phyloP scores from a whole-genome alignment of 129 eudicot genomes.

The Flaveria brownii region DNA sequence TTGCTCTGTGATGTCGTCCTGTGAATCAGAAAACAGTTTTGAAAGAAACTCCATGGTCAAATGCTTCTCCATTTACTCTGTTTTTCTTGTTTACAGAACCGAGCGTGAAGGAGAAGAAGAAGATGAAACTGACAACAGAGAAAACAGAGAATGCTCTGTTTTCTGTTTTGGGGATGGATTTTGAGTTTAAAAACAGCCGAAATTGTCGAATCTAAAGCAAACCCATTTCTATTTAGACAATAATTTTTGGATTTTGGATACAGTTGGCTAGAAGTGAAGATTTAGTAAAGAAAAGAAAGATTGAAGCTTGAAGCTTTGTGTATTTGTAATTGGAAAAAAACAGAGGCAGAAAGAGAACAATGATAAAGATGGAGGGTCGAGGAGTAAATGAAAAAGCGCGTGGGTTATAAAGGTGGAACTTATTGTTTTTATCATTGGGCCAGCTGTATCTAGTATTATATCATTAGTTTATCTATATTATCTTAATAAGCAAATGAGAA shows the following conservation, averaged over 20 bases:
- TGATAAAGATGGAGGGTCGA: neutral
- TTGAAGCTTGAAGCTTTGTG: neutral
- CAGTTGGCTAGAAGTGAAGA: neutral
- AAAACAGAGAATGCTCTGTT: neutral
- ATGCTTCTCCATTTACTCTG: constrained; percentile 6
- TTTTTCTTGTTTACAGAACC: neutral
- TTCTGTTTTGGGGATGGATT: neutral
- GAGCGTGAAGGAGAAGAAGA: neutral
- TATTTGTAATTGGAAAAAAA: too few species aligned
- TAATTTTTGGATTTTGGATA: neutral
- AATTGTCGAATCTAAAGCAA: neutral
- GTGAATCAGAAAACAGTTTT: constrained; percentile 35
- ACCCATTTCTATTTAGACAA: neutral
- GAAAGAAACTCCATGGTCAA: neutral
- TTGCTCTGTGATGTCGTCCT: neutral
- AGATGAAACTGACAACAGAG: neutral
- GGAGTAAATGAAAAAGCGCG: neutral
- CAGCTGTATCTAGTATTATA: neutral
- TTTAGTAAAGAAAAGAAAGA: neutral
- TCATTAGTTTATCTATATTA: too few species aligned
- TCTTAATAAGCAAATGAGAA: too few species aligned
- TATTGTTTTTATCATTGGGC: neutral
- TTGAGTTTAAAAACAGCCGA: neutral
- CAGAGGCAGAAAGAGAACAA: neutral
- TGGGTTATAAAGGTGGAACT: neutral